Base-by-base conservation (phyloP, 345 rosid genomes). In the Lagerstroemia speciosa region DNA sequence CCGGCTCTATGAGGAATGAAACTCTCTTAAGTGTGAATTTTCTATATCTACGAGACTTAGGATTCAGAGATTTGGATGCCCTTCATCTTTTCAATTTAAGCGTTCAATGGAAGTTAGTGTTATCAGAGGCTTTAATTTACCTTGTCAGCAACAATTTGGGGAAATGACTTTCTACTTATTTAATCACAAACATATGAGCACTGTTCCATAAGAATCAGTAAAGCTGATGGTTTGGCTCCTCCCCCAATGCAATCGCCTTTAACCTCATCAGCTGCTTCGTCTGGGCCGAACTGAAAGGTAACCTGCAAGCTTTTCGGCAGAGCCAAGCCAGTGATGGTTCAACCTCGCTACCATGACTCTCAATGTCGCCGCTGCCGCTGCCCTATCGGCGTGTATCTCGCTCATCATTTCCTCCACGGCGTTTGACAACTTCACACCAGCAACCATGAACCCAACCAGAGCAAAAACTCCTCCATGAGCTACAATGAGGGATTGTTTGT, bases 291-390 rank as follows among this genome's bases (percentile, higher is more conserved):
- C 8, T 24, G 14, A 55, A 31, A 55, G 15, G 9, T 31, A 24
- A 5, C 30, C 61, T 55, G 31, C 24, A 55, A 55, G 29, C 24
- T n/a, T 12, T 12, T 11, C 24, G 22, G 34, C 38, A 31, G 22
- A 46, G 15, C 50, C 8, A 38, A 46, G 82, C 27, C 83, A 33
- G 9, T 70, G 68, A 79, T n/a, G 85, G 84, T 65, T 83, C 63
- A 89, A 88, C 78, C 82, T 92, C 16, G 91, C 89, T 37, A 92
- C 80, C 92, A 88, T 86, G 69, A 86, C 48, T 38, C 75, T 80
- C 75, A 89, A 74, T 67, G 86, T 74, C 19, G 83, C 66, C n/a
- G 75, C 88, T 0, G 69, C 65, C 55, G 75, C 80, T 57, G 85
- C 91, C 2, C 82, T 85, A 48, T 85, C 88, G 31, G 87, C 79